phyloP scores from a whole-genome alignment of 2,329 filamentous ascomycete genomes.

The Geosmithia flava region DNA sequence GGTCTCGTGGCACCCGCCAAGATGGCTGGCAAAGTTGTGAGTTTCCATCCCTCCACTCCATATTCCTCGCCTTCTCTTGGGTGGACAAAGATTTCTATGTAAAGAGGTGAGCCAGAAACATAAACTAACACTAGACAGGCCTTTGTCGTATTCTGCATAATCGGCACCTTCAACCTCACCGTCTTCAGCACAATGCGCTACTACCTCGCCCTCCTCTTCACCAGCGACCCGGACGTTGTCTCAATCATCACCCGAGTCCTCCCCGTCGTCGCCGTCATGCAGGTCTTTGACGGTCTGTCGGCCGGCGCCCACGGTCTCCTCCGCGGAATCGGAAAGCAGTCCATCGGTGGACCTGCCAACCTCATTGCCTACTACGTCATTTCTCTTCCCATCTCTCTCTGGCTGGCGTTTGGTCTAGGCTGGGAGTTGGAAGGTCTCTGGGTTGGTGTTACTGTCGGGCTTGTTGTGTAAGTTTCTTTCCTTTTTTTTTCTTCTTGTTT shows the following conservation, averaged over 20 bases:
- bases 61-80: background rate
- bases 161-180: conserved; percentile 71
- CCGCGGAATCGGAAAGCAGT: conserved; percentile 76
- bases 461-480: conserved; percentile 39
- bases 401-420: conserved; percentile 60
- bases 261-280: conserved; percentile 76
- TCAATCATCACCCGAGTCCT: conserved; percentile 56
- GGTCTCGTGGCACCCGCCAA: conserved; percentile 70
- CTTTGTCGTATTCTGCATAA: conserved; percentile 42
- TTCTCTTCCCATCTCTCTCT: conserved; percentile 74
- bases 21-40: conserved; percentile 63
- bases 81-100: no score
- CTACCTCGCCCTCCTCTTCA: conserved; percentile 67
- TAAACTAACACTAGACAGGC: background rate
- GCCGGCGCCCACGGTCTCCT: conserved; percentile 75
- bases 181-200: conserved; percentile 57
- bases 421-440: conserved; percentile 77
- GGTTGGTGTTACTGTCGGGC: conserved; percentile 63
- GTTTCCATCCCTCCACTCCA: conserved; percentile 10
- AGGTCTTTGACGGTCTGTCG: conserved; percentile 75
- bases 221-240: conserved; percentile 59
- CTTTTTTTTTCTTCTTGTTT: background rate
- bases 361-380: conserved; percentile 77
- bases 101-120: background rate
- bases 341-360: conserved; percentile 82